Base-by-base conservation (phyloP, 331 rosid species). In the Acacia pycnantha region DNA sequence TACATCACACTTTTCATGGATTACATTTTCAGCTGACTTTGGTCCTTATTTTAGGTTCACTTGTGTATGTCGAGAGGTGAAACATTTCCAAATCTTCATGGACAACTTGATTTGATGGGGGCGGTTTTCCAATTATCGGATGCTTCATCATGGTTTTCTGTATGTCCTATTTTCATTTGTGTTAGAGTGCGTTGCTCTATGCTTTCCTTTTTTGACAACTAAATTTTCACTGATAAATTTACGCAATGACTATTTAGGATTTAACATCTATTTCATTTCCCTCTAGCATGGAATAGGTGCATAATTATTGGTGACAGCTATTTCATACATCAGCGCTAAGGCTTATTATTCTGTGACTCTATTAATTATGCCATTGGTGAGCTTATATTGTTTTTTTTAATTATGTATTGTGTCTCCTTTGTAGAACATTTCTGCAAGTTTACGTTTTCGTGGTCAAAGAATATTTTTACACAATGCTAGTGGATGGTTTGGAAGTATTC, bases 401-500 rank as follows among this genome's bases (percentile, higher is more conserved):
- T 69, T 81, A 4, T 74, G 53, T 74, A 69, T 62, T 82, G 64
- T 70, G 54, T 81, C 56, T 77, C 70, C 69, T 65, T 79, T 90
- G 89, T 93, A 95, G 99, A 97, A 93, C 61, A 67, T 86, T 79
- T 82, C 92, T 9, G 91, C 94, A 77, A 91, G 88, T 88, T 88
- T 93, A 88, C 86, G 88, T 87, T 95, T 93, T 59, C 97, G 98
- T 74, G 97, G 96, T 81, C 99, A 95, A 88, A 90, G 91, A 79
- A 88, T 95, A 89, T 93, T 92, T 81, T 81, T 95, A 83, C 98
- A 95, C 81, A 92, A 95, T 86, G 91, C 94, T 78, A 89, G 89
- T 84, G 99, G 99, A 82, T 92, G 91, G 91, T 95, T 93, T 87
- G 99, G 99, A 67, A 89, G 87, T 77, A 86, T 90, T 85, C 97